Evolutionary conservation across 805 yeast species (phyloP), one percentile per base, ranked within the genome.

Genomic region (Candida adriatica): DNA sequence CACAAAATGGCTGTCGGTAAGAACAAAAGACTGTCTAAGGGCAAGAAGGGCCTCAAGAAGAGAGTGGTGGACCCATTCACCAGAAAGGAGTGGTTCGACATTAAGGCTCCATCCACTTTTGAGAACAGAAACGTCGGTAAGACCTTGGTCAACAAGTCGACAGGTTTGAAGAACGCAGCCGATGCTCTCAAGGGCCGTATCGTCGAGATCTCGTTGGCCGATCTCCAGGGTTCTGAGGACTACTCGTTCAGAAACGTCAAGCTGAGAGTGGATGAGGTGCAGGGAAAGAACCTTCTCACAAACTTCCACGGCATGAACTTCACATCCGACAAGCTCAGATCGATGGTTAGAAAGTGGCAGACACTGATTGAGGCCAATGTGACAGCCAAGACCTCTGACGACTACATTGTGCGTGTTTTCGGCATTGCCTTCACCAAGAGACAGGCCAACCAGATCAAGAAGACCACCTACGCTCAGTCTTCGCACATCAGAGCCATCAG

Each of bases 261-360:
- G 72, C 84, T 90, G 71, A 87, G 96, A 75, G 95, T 90, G 57
- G 97, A 88, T 61, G 97, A 90, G 73, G 95, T 88, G 56, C 96
- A 90, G 75, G 97, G 96, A 73, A 85, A 86, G 75, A 87, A 88
- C 81, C 77, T 88, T 62, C 77, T 88, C 66, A 88, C 97, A 76
- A 90, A 90, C 94, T 90, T 88, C 92, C 96, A 88, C 78, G 97
- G 97, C 61, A 70, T 90, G 70, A 94, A 87, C 75, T 88, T 90
- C 81, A 88, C 97, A 61, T 75, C 94, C 50, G 96, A 88, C 75
- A 90, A 90, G 77, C 75, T 90, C 64, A 85, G 94, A 75, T 88
- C 96, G 39, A 77, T 90, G 67, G 96, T 88, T 48, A 86, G 96
- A 80, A 88, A 90, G 72, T 90, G 96, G 96, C 97, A 88, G 77